phyloP scores from a whole-genome alignment of 768 basidiomycete genomes.

The Lactarius sp. region DNA sequence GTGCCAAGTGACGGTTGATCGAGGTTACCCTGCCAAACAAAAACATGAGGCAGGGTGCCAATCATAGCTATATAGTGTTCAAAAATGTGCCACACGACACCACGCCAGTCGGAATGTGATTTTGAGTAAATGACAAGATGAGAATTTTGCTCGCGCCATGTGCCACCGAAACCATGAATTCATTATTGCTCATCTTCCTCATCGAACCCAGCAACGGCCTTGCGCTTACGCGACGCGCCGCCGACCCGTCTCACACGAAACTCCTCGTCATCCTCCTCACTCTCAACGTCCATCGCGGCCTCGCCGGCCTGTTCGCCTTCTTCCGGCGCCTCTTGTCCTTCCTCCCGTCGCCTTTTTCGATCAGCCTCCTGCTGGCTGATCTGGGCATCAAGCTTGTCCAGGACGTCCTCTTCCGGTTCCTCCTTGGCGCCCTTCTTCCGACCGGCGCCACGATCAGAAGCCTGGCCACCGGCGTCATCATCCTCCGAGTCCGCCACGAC shows the following conservation, averaged over 20 bases:
- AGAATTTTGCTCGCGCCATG: neutral
- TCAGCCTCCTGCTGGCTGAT: slow-evolving; percentile 53
- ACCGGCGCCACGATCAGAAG: slow-evolving; percentile 19
- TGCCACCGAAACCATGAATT: neutral
- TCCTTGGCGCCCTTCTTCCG: slow-evolving; percentile 36
- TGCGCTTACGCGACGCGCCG: slow-evolving; percentile 47
- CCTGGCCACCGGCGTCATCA: slow-evolving; percentile 33
- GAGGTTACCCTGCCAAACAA: slow-evolving; percentile 4
- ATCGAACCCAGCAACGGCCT: slow-evolving; percentile 47
- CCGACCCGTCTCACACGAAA: slow-evolving; percentile 54
- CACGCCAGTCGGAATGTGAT: slow-evolving; percentile 1
- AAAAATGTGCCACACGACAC: neutral
- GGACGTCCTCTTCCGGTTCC: slow-evolving; percentile 50
- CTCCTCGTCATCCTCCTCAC: slow-evolving; percentile 59
- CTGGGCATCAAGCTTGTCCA: slow-evolving; percentile 69
- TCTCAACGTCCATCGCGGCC: slow-evolving; percentile 68
- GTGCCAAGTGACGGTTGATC: slow-evolving; percentile 24
- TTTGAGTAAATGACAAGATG: slow-evolving; percentile 7
- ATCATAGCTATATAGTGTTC: neutral
- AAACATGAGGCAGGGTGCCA: slow-evolving; percentile 7
- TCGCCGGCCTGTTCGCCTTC: slow-evolving; percentile 33
- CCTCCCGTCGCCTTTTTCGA: slow-evolving; percentile 40
- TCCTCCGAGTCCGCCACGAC: slow-evolving; percentile 78
- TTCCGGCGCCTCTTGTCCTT: slow-evolving; percentile 27
- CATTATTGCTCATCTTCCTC: slow-evolving; percentile 58